Evolutionary conservation across 257 asterid genomes (phyloP).

Genomic region (Fraxinus pennsylvanica): DNA sequence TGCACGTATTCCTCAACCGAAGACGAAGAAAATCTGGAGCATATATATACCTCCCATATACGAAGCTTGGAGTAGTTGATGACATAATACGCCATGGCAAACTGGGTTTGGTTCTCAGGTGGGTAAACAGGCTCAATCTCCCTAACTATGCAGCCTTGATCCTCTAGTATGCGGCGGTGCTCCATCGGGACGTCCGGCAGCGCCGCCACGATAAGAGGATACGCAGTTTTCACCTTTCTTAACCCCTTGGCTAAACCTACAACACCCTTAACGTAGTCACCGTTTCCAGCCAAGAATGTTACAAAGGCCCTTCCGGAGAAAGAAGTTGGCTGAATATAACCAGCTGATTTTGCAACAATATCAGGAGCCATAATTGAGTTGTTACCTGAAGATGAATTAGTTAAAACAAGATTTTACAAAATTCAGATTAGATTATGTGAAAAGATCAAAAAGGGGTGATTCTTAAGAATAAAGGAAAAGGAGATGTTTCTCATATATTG

Average conservation of each 20-base stretch:
- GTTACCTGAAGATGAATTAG: background rate
- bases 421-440: background rate
- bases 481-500: background rate
- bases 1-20: background rate
- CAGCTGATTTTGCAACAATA: slow-evolving; percentile 15
- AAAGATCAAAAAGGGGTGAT: background rate
- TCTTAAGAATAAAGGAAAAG: background rate
- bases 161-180: slow-evolving; percentile 46
- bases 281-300: slow-evolving; percentile 50
- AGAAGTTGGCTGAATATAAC: slow-evolving; percentile 8
- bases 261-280: slow-evolving; percentile 49
- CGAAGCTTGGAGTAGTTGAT: slow-evolving; percentile 58
- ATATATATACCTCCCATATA: slow-evolving; percentile 50
- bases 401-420: background rate
- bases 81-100: slow-evolving; percentile 54
- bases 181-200: slow-evolving; percentile 50
- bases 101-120: slow-evolving; percentile 47
- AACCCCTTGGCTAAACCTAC: slow-evolving; percentile 50
- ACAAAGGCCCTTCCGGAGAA: slow-evolving; percentile 32
- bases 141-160: slow-evolving; percentile 45
- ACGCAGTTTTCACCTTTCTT: slow-evolving; percentile 39
- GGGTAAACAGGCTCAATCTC: slow-evolving; percentile 52
- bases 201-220: slow-evolving; percentile 54
- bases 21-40: background rate
- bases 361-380: slow-evolving; percentile 31